Conservation (phyloP, 2,329 filamentous ascomycete genomes). For the Pseudogymnoascus sp. region DNA sequence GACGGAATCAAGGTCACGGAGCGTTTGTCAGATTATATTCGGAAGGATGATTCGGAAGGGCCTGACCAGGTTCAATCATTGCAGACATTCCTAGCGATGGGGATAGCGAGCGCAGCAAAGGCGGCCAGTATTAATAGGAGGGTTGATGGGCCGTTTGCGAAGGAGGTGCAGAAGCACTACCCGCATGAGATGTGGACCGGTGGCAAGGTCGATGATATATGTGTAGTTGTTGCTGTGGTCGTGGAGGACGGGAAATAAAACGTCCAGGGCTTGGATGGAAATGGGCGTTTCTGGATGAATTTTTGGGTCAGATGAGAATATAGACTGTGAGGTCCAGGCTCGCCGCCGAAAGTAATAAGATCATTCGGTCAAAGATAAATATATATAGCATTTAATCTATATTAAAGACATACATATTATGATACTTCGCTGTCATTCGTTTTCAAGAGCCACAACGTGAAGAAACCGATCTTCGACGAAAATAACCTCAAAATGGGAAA, state of each 20-base stretch:
- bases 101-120: conserved; percentile 77
- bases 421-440: neutral
- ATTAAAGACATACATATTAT: neutral
- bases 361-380: neutral
- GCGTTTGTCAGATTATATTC: conserved; percentile 46
- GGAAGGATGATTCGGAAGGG: conserved; percentile 33
- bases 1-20: conserved; percentile 55
- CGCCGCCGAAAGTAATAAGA: neutral
- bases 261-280: conserved; percentile 3
- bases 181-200: conserved; percentile 81
- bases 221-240: conserved; percentile 71
- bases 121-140: conserved; percentile 72
- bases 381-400: conserved; percentile 6
- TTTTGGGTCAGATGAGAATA: conserved; percentile 1
- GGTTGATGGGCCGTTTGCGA: conserved; percentile 86
- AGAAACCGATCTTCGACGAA: neutral
- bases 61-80: conserved; percentile 43
- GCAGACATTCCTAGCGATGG: conserved; percentile 69
- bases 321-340: conserved; percentile 5
- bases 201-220: conserved; percentile 94
- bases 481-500: neutral
- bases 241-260: conserved; percentile 47
- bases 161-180: conserved; percentile 81
- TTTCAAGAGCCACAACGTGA: neutral
- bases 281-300: conserved; percentile 2